phyloP scores from a whole-genome alignment of 495 filamentous ascomycete species.

The Amorphotheca resinae region DNA sequence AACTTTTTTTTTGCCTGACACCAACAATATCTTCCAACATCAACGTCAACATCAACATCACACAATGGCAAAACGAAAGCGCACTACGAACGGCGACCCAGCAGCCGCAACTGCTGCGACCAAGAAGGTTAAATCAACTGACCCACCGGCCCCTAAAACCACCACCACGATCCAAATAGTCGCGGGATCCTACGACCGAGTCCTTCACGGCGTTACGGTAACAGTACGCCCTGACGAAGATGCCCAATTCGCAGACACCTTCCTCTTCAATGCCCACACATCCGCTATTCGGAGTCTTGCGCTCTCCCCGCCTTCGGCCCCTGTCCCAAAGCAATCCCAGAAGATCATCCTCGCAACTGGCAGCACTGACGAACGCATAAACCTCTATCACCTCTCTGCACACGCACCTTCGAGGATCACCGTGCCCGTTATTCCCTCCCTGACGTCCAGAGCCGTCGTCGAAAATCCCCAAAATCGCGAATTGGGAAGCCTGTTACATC shows the following conservation, averaged over 20 bases:
- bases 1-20: neutral
- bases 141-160: slow-evolving; percentile 11
- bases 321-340: slow-evolving; percentile 40
- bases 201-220: slow-evolving; percentile 83
- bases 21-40: neutral
- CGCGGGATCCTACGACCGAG: slow-evolving; percentile 87
- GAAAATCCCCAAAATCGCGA: slow-evolving; percentile 81
- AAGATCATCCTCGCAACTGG: slow-evolving; percentile 83
- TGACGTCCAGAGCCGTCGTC: slow-evolving; percentile 54
- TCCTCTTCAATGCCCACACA: slow-evolving; percentile 87
- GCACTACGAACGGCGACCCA: slow-evolving; percentile 23
- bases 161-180: slow-evolving; percentile 68
- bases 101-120: slow-evolving; percentile 12
- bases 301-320: slow-evolving; percentile 62
- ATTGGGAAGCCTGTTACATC: slow-evolving; percentile 76
- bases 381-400: slow-evolving; percentile 82
- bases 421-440: slow-evolving; percentile 35
- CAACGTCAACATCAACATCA: too few species aligned
- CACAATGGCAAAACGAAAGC: slow-evolving; percentile 68
- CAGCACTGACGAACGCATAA: slow-evolving; percentile 84
- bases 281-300: slow-evolving; percentile 85
- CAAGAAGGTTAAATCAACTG: slow-evolving; percentile 31
- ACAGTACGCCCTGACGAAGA: slow-evolving; percentile 38
- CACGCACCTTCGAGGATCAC: slow-evolving; percentile 38
- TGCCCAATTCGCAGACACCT: slow-evolving; percentile 76